A percentile compares a stretch with the other conserved stretches of the same genome.
Evolutionary conservation across 2,329 filamentous ascomycete genomes (phyloP).

Genomic region (Botryotinia calthae): DNA sequence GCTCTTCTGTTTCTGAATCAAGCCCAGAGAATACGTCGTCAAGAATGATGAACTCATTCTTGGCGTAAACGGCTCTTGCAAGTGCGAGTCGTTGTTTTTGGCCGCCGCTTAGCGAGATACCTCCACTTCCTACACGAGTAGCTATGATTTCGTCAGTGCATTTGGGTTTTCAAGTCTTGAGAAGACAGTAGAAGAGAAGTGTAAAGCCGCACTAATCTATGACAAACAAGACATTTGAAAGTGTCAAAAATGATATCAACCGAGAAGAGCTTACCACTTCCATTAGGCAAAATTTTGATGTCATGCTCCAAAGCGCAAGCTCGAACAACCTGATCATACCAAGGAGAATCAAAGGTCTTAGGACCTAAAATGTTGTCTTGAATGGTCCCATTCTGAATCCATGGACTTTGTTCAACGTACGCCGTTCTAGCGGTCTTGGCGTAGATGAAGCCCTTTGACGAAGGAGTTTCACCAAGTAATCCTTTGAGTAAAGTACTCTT

Average conservation of each 20-base stretch:
- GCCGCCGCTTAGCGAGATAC: conserved; percentile 39
- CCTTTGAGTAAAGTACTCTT: conserved; percentile 37
- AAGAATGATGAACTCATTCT: conserved; percentile 33
- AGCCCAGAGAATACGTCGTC: conserved; percentile 38
- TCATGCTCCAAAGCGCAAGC: conserved; percentile 62
- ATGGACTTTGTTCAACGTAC: conserved; percentile 47
- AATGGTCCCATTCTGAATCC: conserved; percentile 46
- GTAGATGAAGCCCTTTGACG: conserved; percentile 32
- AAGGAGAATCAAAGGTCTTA: conserved; percentile 48
- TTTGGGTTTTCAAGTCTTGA: neutral
- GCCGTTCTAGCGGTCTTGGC: conserved; percentile 33
- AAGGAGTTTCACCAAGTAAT: conserved; percentile 35
- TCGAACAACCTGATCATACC: conserved; percentile 64
- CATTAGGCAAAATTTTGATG: conserved; percentile 58
- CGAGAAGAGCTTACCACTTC: conserved; percentile 60
- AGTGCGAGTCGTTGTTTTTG: conserved; percentile 50
- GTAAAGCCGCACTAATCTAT: neutral
- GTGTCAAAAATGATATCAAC: neutral
- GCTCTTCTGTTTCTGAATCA: conserved; percentile 34
- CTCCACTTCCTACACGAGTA: conserved; percentile 36
- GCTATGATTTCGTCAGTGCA: conserved; percentile 21
- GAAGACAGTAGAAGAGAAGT: neutral
- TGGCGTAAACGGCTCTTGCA: conserved; percentile 51
- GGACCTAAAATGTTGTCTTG: conserved; percentile 43
- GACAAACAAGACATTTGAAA: neutral